phyloP scores from a whole-genome alignment of 306 rosid genomes.

The Medicago truncatula region MtrunA17r5.0-ANR NC_053044.1:4166501-4167000 shows the following conservation, averaged over 20 bases:
- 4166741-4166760: not conserved
- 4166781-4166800: not conserved
- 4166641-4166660: constrained; percentile 20
- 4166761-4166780: not conserved
- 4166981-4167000: constrained; percentile 28
- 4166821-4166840: constrained; percentile 2
- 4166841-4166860: constrained; percentile 20
- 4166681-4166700: constrained; percentile 13
- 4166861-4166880: constrained; percentile 20
- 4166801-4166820: constrained; percentile 34
- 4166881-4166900: not conserved
- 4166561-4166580: constrained; percentile 40
- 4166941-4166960: constrained; percentile 13
- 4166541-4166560: not conserved
- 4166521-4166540: constrained; percentile 1
- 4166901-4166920: not conserved
- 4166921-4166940: constrained; percentile 7
- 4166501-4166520: not conserved
- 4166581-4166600: not conserved
- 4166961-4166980: not conserved
- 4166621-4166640: not conserved
- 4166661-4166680: not conserved
- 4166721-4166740: constrained; percentile 17
- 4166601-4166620: constrained; percentile 27
- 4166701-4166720: constrained; percentile 11